Evolutionary conservation across 2,329 filamentous ascomycete genomes (phyloP).

Genomic region (Ustilaginoidea virens): DNA sequence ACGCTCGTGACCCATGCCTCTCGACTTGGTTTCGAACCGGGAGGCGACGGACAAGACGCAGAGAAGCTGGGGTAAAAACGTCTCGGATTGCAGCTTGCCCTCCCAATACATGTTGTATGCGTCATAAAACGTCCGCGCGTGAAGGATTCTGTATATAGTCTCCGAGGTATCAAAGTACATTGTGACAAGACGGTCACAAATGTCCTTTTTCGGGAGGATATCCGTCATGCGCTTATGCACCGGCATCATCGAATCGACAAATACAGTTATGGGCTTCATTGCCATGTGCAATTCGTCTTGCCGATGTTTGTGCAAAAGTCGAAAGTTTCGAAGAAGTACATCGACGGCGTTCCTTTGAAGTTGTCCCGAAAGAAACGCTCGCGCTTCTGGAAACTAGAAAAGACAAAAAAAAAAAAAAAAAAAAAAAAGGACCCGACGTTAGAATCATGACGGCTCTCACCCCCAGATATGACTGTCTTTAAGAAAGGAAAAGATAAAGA

Average conservation of each 20-base stretch:
- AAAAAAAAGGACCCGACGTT: no score
- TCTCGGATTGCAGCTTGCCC: conserved; percentile 27
- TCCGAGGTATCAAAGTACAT: conserved; percentile 35
- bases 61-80: conserved; percentile 37
- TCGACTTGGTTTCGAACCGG: conserved; percentile 33
- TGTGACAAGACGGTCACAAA: conserved; percentile 35
- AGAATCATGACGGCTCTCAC: no score
- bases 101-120: conserved; percentile 39
- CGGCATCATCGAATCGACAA: conserved; percentile 42
- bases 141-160: conserved; percentile 36
- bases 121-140: conserved; percentile 33
- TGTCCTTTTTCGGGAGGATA: conserved; percentile 32
- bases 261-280: conserved; percentile 36
- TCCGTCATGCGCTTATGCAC: conserved; percentile 42
- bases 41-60: conserved; percentile 37
- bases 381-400: conserved; percentile 5
- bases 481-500: not conserved
- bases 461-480: no score
- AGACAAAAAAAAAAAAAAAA: not conserved
- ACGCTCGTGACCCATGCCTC: conserved; percentile 34
- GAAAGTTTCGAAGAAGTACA: conserved; percentile 28
- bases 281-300: conserved; percentile 31
- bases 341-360: conserved; percentile 13
- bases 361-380: conserved; percentile 4
- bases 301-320: conserved; percentile 30